phyloP scores from a whole-genome alignment of 192 early-diverging fungal species.

The Phlyctochytrium planicorne region DNA sequence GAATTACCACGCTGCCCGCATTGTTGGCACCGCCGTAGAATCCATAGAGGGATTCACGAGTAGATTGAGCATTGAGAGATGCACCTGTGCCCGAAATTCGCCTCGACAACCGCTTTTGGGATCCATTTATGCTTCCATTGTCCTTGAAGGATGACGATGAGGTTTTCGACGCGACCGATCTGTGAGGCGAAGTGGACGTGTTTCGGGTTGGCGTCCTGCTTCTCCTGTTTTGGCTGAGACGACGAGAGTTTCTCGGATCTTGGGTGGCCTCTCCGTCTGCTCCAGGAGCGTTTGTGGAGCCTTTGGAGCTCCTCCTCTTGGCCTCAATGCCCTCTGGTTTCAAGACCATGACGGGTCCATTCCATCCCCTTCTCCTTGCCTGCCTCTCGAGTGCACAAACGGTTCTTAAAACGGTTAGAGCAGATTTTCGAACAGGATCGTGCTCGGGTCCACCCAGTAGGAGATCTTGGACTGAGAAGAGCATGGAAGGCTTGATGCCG shows the following conservation, averaged over 20 bases:
- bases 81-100: not conserved
- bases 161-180: not conserved
- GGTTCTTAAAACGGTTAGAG: too few relatives aligned
- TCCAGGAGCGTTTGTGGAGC: not conserved
- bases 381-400: conserved; percentile 49
- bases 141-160: not conserved
- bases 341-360: conserved; percentile 40
- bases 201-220: not conserved
- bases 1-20: too few relatives aligned
- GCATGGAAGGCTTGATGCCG: conserved; percentile 35
- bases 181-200: not conserved
- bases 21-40: too few relatives aligned
- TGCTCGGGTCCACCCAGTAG: too few relatives aligned
- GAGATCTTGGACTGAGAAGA: too few relatives aligned
- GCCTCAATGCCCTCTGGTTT: conserved; percentile 23
- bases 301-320: not conserved
- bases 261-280: conserved; percentile 11
- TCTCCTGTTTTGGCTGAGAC: not conserved
- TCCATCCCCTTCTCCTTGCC: conserved; percentile 44
- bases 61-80: too few relatives aligned
- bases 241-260: not conserved
- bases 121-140: too few relatives aligned
- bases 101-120: too few relatives aligned
- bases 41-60: too few relatives aligned
- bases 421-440: too few relatives aligned